Evolutionary conservation across 768 basidiomycete species (phyloP).

Genomic region (Mycena pura): DNA sequence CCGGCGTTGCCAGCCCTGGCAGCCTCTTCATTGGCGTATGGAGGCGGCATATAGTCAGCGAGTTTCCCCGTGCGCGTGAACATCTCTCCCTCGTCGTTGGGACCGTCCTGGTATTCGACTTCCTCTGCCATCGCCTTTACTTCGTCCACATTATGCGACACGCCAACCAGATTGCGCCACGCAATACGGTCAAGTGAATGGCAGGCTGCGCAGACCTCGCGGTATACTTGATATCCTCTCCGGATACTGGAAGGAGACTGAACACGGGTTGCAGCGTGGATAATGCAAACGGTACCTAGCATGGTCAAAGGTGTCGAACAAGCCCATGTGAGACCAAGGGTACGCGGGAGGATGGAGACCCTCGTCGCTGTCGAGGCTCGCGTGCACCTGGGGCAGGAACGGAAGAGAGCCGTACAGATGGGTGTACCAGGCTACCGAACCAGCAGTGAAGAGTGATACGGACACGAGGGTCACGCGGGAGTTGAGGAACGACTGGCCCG

Average conservation of each 20-base stretch:
- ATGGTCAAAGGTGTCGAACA: slow-evolving; percentile 94
- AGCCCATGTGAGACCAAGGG: slow-evolving; percentile 93
- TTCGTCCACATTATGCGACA: slow-evolving; percentile 95
- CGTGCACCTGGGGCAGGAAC: slow-evolving; percentile 91
- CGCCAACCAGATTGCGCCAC: slow-evolving; percentile 99
- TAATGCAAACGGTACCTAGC: slow-evolving; percentile 66
- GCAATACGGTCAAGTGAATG: slow-evolving; percentile 99
- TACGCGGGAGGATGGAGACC: slow-evolving; percentile 88
- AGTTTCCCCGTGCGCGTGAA: slow-evolving; percentile 99
- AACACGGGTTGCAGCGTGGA: slow-evolving; percentile 3
- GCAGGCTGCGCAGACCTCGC: slow-evolving; percentile 98
- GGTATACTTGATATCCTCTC: slow-evolving; percentile 96
- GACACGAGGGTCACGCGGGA: slow-evolving; percentile 81
- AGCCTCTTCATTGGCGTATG: slow-evolving; percentile 98
- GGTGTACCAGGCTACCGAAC: slow-evolving; percentile 96
- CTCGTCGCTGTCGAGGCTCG: slow-evolving; percentile 90
- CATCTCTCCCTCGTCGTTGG: slow-evolving; percentile 95
- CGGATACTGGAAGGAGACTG: slow-evolving; percentile 70
- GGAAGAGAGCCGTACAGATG: slow-evolving; percentile 91
- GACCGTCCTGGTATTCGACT: slow-evolving; percentile 95
- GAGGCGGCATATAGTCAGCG: slow-evolving; percentile 92
- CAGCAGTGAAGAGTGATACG: slow-evolving; percentile 77
- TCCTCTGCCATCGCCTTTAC: slow-evolving; percentile 92
- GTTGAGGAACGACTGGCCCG: slow-evolving; percentile 61
- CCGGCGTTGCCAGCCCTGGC: slow-evolving; percentile 93